These are phyloP conservation scores for Rhizoclosmatium sp. DNA, from an alignment of 192 early-diverging fungal species.

Conservation along the genomic window DNA sequence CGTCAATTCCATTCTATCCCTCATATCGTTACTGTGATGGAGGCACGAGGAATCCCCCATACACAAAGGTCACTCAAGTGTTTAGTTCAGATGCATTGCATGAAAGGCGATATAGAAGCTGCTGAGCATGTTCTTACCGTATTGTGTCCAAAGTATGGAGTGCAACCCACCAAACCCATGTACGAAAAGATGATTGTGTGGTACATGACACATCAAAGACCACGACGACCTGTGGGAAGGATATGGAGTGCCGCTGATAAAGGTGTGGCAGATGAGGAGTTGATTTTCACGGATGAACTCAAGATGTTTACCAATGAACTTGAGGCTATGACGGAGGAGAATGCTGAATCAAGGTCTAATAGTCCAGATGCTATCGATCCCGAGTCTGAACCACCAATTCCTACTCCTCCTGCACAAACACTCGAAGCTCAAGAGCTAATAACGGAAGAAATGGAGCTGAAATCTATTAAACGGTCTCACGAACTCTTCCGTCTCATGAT, in stretches of 20 bases:
- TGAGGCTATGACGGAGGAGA: background rate
- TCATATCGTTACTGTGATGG: background rate
- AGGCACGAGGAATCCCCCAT: background rate
- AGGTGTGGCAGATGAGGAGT: background rate
- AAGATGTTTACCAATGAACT: background rate
- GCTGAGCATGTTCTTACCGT: background rate
- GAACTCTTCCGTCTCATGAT: constrained; percentile 7
- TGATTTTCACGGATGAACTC: background rate
- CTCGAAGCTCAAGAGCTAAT: background rate
- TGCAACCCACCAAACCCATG: background rate
- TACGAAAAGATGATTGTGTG: constrained; percentile 14
- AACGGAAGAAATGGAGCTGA: background rate
- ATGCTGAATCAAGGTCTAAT: background rate
- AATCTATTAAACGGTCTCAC: background rate
- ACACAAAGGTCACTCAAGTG: background rate
- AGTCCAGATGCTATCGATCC: too few species aligned
- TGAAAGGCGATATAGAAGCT: constrained; percentile 4
- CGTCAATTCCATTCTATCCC: too few species aligned
- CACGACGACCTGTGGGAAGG: background rate
- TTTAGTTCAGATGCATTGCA: background rate
- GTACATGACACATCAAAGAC: background rate
- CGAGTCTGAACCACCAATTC: background rate
- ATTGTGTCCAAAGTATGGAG: background rate
- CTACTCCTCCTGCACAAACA: background rate
- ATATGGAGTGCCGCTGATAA: background rate